Base-by-base conservation (phyloP, 768 basidiomycete genomes). In the Leccinum uliginosum region DNA sequence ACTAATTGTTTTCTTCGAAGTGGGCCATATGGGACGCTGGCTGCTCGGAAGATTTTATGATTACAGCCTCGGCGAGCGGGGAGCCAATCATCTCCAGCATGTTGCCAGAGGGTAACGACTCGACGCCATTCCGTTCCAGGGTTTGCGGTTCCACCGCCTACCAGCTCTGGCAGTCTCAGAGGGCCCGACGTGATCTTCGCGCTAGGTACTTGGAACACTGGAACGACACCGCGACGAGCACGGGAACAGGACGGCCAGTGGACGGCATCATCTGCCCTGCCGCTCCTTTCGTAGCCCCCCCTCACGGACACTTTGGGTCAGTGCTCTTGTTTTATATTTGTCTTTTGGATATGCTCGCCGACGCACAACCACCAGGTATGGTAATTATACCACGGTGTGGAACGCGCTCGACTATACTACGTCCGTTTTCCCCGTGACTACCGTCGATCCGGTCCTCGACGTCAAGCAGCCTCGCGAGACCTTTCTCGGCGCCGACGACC, bases 181-280 rank as follows among this genome's bases (percentile, higher is more conserved):
- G 80, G 62, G 64, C 67, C n/a, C 59, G 23, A 62, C 71, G 69
- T 5, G 74, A 76, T 11, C 59, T 86, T 29, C 78, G 86, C 24
- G 74, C 82, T 60, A 75, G 77, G 50, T 83, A 89, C 64, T 69
- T 87, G 47, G 78, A 83, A 48, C 71, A 81, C 50, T 91, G 88
- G 89, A 77, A 84, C 51, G 74, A 70, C 5, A 86, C 84, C 0
- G 71, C 62, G 10, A 59, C 53, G 0, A 48, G 62, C 14, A 91
- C 88, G 0, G 81, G 80, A 0, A 91, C 87, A 0, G 87, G 85
- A 2, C 72, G 91, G 2, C 85, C 88, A 5, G 79, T 91, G 6
- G 91, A 92, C 65, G 89, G 85, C 2, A 82, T 93, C 61, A 84
- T 92, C 34, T 72, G 76, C 2, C 86, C 91, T 21, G 77, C 74